Base-by-base conservation (phyloP, 2,329 filamentous ascomycete species). In the Fusarium lateritium region DNA sequence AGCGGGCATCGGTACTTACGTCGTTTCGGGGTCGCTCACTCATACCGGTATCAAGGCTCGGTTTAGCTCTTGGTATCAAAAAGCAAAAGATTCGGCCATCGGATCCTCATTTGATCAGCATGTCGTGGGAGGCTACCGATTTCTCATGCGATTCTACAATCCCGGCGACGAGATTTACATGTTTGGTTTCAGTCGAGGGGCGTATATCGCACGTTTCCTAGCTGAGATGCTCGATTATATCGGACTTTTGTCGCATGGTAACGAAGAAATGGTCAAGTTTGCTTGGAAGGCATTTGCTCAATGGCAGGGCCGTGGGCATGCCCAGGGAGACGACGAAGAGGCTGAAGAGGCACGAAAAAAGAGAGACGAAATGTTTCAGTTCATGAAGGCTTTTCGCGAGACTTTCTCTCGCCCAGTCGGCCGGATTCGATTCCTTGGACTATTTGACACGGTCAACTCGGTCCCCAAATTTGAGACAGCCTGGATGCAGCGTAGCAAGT, bases 141-240 rank as follows among this genome's bases (percentile, higher is more conserved):
- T 94, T 76, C 82, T 94, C 45, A 93, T 93, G 90, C 86, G 89
- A 19, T 92, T 90, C 76, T 93, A 93, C 76, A 83, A 84, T 44
- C 85, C 86, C 0, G 86, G 86, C 24, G 87, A 89, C 63, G 85
- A 89, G 61, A 91, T 92, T 36, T 92, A 89, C 75, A 88, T 93
- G 79, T 92, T 93, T 62, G 91, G 91, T 1, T 94, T 93, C 79
- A 91, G 88, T 43, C 86, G 91, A 21, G 91, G 91, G 19, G 86
- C 91, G 2, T 93, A 93, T 73, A 91, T 92, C 43, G 91, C 91
- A 1, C 87, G 91, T 4, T 93, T 93, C 73, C 80, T 94, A 1
- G 92, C 93, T 1, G 92, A 96, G 75, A 95, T 95, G 93, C 84
- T 96, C 8, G 92, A 96, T 73, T 90, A 92, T 70, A 89, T 96